Evolutionary conservation across 768 basidiomycete species (phyloP), one percentile per base, ranked within the genome.

Genomic region (Leccinum subgranulosum): DNA sequence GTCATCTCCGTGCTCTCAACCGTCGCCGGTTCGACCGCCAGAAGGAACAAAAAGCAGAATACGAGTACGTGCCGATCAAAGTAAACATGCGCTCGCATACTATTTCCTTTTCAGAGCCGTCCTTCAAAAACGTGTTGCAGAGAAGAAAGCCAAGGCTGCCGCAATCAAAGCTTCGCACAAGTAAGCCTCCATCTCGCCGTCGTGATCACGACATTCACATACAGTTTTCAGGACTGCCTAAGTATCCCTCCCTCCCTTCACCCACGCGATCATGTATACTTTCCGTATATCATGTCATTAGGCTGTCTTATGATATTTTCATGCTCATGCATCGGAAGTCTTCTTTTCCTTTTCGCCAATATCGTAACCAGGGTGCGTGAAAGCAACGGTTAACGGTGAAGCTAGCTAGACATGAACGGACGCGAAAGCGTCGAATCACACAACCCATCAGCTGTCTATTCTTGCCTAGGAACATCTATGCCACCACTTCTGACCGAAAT

Each of bases 11-110:
- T 64, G 84, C 93, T 48, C 84, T 98, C 79, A 89, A 93, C 78
- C 86, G 88, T 73, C 85, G 92, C 76, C 85, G 86, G 75, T 80
- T 92, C 71, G 91, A 94, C 70, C 83, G 80, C 74, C 94, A 96
- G 82, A 94, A 94, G 81, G 95, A 94, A 77, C 92, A 94, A 79
- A 92, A 96, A 79, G 69, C 83, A 56, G 96, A 98, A 80, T 98
- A 88, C 84, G 91, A 96, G 86, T 88, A 68, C 51, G 87, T 74
- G 12, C 14, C 6, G 4, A 6, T 25, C 6, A 1, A 23, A 17
- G 4, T 17, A 2, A 12, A 2, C 12, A 43, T 39, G 48, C 34
- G 39, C 53, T 49, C n/a, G 48, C 27, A 7, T 11, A 7, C 17
- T 15, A 12, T 43, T 21, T 12, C 12, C 50, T 45, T 21, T 51